Percentiles rank a stretch among this genome's conserved stretches.
phyloP scores from a whole-genome alignment of 257 asterid species.

The Gentiana macrophylla region DNA sequence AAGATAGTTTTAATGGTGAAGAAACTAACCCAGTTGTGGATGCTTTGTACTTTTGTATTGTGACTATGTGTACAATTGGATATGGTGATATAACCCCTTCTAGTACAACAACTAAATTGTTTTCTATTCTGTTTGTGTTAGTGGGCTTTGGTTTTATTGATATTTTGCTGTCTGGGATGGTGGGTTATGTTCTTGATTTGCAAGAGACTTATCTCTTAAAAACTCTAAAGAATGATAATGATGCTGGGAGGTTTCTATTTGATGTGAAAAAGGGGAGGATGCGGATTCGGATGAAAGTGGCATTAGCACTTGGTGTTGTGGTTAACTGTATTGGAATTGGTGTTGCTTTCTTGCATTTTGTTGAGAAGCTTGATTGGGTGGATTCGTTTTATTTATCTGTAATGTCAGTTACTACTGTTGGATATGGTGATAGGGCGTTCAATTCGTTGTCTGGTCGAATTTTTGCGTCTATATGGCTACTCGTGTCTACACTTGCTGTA shows the following conservation, averaged over 20 bases:
- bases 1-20: slow-evolving; percentile 44
- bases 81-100: slow-evolving; percentile 92
- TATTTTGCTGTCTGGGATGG: slow-evolving; percentile 82
- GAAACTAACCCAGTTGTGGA: slow-evolving; percentile 86
- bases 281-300: slow-evolving; percentile 95
- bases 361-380: slow-evolving; percentile 64
- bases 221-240: slow-evolving; percentile 46
- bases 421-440: slow-evolving; percentile 92
- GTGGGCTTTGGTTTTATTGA: slow-evolving; percentile 93
- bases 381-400: slow-evolving; percentile 85
- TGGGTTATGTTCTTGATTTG: slow-evolving; percentile 79
- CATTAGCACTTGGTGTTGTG: slow-evolving; percentile 80
- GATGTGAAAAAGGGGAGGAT: slow-evolving; percentile 97
- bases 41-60: slow-evolving; percentile 89
- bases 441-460: slow-evolving; percentile 63
- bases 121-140: slow-evolving; percentile 74
- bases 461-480: slow-evolving; percentile 93
- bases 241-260: slow-evolving; percentile 53
- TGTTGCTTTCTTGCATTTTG: slow-evolving; percentile 61
- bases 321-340: slow-evolving; percentile 82
- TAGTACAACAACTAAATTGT: slow-evolving; percentile 55
- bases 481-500: slow-evolving; percentile 89
- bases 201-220: slow-evolving; percentile 78
- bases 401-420: slow-evolving; percentile 96
- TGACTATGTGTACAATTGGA: slow-evolving; percentile 97